Base-by-base conservation (phyloP, 1,139 yeast genomes). In the Yamadazyma aaseri region DNA sequence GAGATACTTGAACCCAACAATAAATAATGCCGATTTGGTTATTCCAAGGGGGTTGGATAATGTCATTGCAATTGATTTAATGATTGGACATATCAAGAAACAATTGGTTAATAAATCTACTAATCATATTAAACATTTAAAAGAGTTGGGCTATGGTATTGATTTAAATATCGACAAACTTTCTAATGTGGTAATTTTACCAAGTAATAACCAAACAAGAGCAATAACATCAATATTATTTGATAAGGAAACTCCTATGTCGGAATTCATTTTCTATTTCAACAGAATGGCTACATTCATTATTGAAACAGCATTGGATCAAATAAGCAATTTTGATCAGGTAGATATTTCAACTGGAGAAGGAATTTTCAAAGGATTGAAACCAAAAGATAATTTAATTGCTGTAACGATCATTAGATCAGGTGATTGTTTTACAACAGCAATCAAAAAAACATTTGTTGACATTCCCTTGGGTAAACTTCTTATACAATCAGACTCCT, bases 21-120 rank as follows among this genome's bases (percentile, higher is more conserved):
- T 84, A 81, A 65, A 73, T 35, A 71, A 72, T 40, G 96, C 98
- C 0, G 95, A 92, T 57, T 71, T 90, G 40, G 79, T 92, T 16
- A 77, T 92, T 17, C 97, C 98, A 1, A 70, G 95, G 28, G 96
- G 96, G 6, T 72, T 86, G 16, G 96, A 89, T 53, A 90, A 87
- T 55, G 58, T 62, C 1, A 80, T 83, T 12, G 97, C 96, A 15
- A 81, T 90, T 26, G 76, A 81, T 39, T 70, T 89, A 65, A 71
- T 92, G 60, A 81, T 87, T 40, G 76, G 75, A 41, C 96, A 90
- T 56, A 79, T 92, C 38, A 79, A 78, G 53, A 81, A 81, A 27
- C 95, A 85, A 52, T 65, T 92, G 41, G 58, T 70, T 4, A 45
- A 65, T 16, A 89, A 87, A 58, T 81, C 94, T 3, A 58, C 65